Base-by-base conservation (phyloP, 768 basidiomycete species). In the Calocera cornea region DNA sequence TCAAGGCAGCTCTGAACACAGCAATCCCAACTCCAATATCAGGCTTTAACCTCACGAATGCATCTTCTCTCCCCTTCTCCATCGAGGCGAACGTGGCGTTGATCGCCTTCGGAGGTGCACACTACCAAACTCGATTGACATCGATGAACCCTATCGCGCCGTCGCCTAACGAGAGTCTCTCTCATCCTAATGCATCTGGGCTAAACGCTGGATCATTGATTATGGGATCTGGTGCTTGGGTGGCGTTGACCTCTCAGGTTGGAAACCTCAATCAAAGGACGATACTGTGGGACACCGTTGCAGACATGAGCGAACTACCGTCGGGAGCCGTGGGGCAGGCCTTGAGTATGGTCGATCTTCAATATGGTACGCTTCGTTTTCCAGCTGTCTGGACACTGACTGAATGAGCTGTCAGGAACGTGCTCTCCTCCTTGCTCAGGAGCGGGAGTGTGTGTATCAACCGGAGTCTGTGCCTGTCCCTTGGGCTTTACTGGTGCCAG, bases 341-440 rank as follows among this genome's bases (percentile, higher is more conserved):
- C 0, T 77, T 90, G n/a, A 79, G 82, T 1, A 77, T 92, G n/a
- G 75, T 87, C 44, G 85, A 86, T 70, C 79, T 93, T 70, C 83
- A 90, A 73, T 91, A 89, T 29, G 36, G 41, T 65, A 64, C 50
- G 64, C 10, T 16, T 36, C 16, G 24, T 22, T 29, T 60, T 27
- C 54, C 14, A 29, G 17, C 10, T 66, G 31, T n/a, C 33, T 19
- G 29, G 36, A 19, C 5, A 34, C 44, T 34, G 8, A 2, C 34
- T 16, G 49, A 47, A 34, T 41, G 27, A 1, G 24, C 36, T 41
- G 22, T 16, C 65, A 71, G 79, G 84, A 0, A 79, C 85, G 0
- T 95, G 92, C 74, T 86, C 88, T 0, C 86, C 89, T 0, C 79
- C 86, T 1, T 95, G 92, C 72, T 81, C 91, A 0, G 83, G 86